Evolutionary conservation across 352 stramenopile species (phyloP).

Genomic region (Phytophthora fragariae): DNA sequence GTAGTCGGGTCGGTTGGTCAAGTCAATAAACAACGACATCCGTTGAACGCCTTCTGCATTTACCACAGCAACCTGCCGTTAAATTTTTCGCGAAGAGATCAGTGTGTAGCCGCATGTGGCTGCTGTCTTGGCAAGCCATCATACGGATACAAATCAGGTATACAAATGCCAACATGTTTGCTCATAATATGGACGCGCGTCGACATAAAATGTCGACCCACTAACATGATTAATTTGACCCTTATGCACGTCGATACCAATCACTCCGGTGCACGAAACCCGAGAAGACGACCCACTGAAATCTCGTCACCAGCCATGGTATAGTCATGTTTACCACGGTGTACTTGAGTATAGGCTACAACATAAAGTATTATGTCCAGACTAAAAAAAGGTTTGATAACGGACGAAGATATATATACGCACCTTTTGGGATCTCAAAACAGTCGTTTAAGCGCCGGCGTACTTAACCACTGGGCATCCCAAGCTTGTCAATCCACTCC

Average conservation of each 20-base stretch:
- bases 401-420: too few species aligned
- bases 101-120: too few species aligned
- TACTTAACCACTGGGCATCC: too few species aligned
- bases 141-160: too few species aligned
- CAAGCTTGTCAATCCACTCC: background rate
- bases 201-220: background rate
- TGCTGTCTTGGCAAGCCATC: too few species aligned
- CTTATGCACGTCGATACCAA: conserved; percentile 8
- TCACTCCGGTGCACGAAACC: conserved; percentile 6
- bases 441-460: background rate
- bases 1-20: background rate
- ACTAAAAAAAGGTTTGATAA: background rate
- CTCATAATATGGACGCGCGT: too few species aligned
- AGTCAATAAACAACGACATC: conserved; percentile 3
- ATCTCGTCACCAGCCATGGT: background rate
- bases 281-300: conserved; percentile 8
- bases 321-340: conserved; percentile 7
- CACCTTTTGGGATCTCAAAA: too few species aligned
- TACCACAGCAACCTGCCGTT: background rate
- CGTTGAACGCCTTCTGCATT: conserved; percentile 11
- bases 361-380: background rate
- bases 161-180: too few species aligned
- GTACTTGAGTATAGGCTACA: background rate
- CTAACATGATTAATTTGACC: conserved; percentile 1
- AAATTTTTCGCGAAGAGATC: too few species aligned